phyloP scores from a whole-genome alignment of 2,329 filamentous ascomycete species.

The Ophiostoma sp. region DNA sequence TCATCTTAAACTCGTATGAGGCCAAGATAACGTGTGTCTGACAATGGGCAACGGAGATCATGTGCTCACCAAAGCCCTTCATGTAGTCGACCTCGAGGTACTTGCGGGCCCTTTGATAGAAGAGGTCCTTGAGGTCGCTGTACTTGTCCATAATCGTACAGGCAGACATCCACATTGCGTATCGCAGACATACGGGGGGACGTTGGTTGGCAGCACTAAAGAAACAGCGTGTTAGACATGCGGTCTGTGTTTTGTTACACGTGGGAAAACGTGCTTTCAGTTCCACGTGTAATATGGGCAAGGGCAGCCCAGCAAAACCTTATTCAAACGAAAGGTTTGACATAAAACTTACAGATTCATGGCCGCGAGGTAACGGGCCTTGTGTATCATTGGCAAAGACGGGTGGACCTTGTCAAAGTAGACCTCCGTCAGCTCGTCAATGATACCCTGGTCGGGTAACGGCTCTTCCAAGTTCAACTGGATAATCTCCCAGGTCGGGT shows the following conservation, averaged over 20 bases:
- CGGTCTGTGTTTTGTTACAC: neutral
- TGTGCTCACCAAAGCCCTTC: conserved; percentile 85
- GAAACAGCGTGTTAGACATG: neutral
- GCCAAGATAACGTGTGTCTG: conserved; percentile 81
- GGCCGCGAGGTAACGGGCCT: conserved; percentile 79
- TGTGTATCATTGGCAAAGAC: conserved; percentile 85
- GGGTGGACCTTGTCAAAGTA: conserved; percentile 92
- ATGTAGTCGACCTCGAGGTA: conserved; percentile 89
- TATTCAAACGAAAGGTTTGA: neutral
- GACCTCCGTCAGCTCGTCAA: conserved; percentile 85
- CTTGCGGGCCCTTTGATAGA: conserved; percentile 86
- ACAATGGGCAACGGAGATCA: conserved; percentile 81
- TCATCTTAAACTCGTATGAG: conserved; percentile 92
- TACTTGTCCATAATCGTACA: conserved; percentile 84
- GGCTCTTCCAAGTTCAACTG: conserved; percentile 61
- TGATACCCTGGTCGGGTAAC: conserved; percentile 58
- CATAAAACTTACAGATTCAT: conserved; percentile 68
- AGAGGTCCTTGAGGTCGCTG: conserved; percentile 74
- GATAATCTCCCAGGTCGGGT: conserved; percentile 78
- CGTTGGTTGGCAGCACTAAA: conserved; percentile 61
- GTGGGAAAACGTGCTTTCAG: neutral
- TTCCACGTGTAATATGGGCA: neutral
- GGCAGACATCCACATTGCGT: conserved; percentile 96
- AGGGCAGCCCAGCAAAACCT: neutral
- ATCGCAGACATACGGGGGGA: conserved; percentile 83